Base-by-base conservation (phyloP, 306 rosid species). In the Ochetophila trinervis region DNA sequence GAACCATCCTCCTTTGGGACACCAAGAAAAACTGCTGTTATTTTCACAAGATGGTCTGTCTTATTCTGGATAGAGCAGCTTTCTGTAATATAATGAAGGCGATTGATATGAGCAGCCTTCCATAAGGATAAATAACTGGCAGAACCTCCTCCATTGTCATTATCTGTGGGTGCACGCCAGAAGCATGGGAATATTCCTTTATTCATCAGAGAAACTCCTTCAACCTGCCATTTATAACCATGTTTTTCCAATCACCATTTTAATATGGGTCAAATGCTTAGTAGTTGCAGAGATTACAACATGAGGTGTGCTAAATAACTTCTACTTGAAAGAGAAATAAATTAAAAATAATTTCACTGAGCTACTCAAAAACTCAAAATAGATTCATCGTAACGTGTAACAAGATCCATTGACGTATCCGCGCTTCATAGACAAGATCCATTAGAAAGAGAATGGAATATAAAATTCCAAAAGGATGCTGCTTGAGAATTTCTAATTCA, bases 111-210 rank as follows among this genome's bases (percentile, higher is more conserved):
- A 66, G 95, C 88, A 74, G 84, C 85, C 79, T 89, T 88, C 98
- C 98, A 93, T 70, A 23, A 78, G 52, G 93, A 79, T 36, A 79
- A 71, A 75, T 93, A 84, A 78, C 98, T 93, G 65, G 16, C 14
- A 20, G 67, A 15, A 3, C 58, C 87, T 61, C 98, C 98, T 1
- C 98, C 98, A 70, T 87, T 93, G 73, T 93, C 98, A 22, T 93
- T 93, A 66, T 93, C 98, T 0, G 77, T 93, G 12, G 97, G 85
- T 57, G 98, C 98, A 70, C 97, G 81, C 97, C 95, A 93, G 76
- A 93, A 89, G 80, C 91, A 77, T 71, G 98, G 98, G 17, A 78
- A 52, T 72, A 93, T 66, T 40, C 98, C 97, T 58, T 86, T 85
- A 36, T 53, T 79, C 81, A 87, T 74, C 67, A 93, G 58, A 55